Percentiles rank a stretch among this genome's conserved stretches.
Evolutionary conservation across 148 eudicot species (phyloP).

Genomic region (Rhododendron williamsianum): DNA sequence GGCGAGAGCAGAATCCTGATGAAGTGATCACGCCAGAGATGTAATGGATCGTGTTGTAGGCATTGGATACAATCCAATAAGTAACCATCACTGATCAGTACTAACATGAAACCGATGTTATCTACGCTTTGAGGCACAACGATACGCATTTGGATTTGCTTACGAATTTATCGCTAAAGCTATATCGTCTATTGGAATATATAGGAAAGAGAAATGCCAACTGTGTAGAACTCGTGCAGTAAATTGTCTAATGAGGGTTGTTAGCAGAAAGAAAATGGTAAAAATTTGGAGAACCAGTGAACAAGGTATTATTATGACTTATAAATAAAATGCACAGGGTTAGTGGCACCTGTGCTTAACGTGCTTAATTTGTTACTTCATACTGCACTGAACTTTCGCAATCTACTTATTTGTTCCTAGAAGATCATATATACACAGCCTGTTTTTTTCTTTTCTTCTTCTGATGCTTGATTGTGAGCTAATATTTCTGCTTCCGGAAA

Average conservation of each 20-base stretch:
- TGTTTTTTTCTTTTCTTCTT: not conserved
- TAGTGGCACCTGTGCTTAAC: not conserved
- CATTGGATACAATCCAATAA: too few relatives aligned
- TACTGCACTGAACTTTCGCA: not conserved
- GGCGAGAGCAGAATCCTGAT: too few relatives aligned
- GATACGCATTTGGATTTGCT: not conserved
- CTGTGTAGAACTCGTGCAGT: not conserved
- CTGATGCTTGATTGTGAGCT: not conserved
- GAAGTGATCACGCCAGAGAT: too few relatives aligned
- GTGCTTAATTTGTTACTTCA: not conserved
- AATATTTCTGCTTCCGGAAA: not conserved
- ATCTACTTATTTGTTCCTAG: not conserved
- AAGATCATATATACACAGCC: not conserved
- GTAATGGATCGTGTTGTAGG: too few relatives aligned
- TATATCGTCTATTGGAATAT: not conserved
- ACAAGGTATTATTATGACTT: too few relatives aligned
- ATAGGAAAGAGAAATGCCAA: not conserved
- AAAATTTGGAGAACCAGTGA: not conserved
- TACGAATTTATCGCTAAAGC: too few relatives aligned
- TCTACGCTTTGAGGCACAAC: not conserved
- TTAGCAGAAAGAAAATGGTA: not conserved
- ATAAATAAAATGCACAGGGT: not conserved
- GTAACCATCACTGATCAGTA: too few relatives aligned
- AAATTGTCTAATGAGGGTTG: not conserved
- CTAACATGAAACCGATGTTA: too few relatives aligned